Percentiles rank a stretch among this genome's conserved stretches.
These are phyloP conservation scores for Russula sp. DNA, from an alignment of 768 basidiomycete genomes.

Conservation along the genomic window DNA sequence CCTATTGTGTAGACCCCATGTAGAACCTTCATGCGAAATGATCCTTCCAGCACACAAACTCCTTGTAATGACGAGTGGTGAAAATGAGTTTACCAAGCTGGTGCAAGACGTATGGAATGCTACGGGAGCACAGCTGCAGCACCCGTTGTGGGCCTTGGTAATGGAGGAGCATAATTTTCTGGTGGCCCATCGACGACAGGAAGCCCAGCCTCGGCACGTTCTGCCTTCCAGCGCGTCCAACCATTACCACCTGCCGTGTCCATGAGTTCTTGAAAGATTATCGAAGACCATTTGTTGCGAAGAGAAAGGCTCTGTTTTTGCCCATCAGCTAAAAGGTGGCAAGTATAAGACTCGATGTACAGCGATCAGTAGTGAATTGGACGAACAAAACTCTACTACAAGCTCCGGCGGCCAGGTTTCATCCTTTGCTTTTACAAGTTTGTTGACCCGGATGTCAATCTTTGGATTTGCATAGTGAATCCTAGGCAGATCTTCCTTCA, in stretches of 20 bases:
- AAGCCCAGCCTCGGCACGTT: conserved; percentile 39
- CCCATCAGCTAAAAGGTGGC: conserved; percentile 41
- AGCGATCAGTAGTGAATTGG: neutral
- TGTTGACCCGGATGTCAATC: conserved; percentile 53
- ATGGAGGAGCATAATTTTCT: conserved; percentile 1
- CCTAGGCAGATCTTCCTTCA: conserved; percentile 69
- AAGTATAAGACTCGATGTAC: neutral
- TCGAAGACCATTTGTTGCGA: conserved; percentile 60
- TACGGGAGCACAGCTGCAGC: conserved; percentile 23
- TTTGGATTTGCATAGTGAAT: conserved; percentile 72
- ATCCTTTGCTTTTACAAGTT: conserved; percentile 42
- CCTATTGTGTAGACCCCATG: neutral
- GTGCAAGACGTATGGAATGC: neutral
- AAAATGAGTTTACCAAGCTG: neutral
- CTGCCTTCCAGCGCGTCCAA: conserved; percentile 51
- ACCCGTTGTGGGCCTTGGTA: conserved; percentile 9
- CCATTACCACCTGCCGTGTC: conserved; percentile 50
- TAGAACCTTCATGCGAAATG: neutral
- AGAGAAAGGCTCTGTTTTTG: conserved; percentile 42
- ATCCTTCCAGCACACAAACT: neutral
- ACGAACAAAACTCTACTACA: conserved; percentile 57
- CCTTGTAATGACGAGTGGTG: neutral
- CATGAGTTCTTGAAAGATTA: conserved; percentile 66
- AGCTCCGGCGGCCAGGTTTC: conserved; percentile 58
- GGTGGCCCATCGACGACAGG: conserved; percentile 34